phyloP scores from a whole-genome alignment of 306 rosid species.

The Carpinus viminea region DNA sequence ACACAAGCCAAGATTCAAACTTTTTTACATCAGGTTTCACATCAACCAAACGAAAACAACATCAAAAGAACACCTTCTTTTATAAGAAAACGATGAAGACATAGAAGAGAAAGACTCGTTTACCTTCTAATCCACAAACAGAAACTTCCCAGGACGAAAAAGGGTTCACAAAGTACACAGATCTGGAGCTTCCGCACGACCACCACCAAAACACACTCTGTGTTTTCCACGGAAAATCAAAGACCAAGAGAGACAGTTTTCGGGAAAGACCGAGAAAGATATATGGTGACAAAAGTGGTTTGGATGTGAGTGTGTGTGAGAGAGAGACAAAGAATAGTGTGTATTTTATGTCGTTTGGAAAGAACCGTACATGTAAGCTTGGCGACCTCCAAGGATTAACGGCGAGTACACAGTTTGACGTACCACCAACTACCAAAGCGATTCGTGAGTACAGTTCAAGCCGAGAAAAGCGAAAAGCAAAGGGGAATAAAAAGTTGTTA shows the following conservation, averaged over 20 bases:
- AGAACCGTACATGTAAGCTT: no score
- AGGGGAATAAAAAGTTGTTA: no score
- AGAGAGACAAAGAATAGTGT: not conserved
- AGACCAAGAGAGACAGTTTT: not conserved
- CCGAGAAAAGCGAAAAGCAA: no score
- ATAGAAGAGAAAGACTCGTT: not conserved
- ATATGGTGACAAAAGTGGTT: not conserved
- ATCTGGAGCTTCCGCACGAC: not conserved
- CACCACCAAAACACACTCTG: not conserved
- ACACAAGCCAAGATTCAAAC: not conserved
- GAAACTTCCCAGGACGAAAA: not conserved
- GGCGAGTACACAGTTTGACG: no score
- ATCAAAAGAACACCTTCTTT: not conserved
- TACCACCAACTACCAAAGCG: no score
- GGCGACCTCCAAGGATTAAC: no score
- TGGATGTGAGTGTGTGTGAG: slow-evolving; percentile 16
- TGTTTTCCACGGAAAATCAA: not conserved
- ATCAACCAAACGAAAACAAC: not conserved
- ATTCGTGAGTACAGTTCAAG: no score
- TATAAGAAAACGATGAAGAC: not conserved
- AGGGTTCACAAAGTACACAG: no score
- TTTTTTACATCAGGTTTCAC: not conserved
- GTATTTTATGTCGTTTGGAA: no score
- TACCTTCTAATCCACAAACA: not conserved
- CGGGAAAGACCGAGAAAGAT: not conserved